Conservation (phyloP, 352 stramenopile species). For the Pythium volutum region DNA sequence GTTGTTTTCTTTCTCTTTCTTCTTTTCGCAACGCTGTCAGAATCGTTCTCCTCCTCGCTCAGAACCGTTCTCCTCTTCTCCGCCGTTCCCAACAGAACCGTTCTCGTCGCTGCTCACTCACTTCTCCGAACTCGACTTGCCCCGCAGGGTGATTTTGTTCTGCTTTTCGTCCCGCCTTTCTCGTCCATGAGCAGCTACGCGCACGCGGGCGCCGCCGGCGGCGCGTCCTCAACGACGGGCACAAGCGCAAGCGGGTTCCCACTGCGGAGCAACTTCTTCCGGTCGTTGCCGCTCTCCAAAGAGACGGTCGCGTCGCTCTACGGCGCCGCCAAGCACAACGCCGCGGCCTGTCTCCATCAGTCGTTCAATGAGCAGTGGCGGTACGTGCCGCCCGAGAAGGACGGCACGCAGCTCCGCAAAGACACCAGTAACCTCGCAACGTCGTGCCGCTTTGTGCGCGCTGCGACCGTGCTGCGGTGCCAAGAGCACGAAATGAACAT, state of each 20-base stretch:
- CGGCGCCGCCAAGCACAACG: constrained; percentile 47
- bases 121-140: constrained; percentile 22
- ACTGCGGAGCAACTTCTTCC: constrained; percentile 71
- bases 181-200: constrained; percentile 22
- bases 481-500: constrained; percentile 75
- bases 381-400: constrained; percentile 75
- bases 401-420: constrained; percentile 78
- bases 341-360: constrained; percentile 54
- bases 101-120: constrained; percentile 15
- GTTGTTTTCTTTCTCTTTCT: background rate
- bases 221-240: background rate
- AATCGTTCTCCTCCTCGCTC: no score
- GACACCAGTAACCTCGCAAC: constrained; percentile 74
- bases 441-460: constrained; percentile 63
- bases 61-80: background rate
- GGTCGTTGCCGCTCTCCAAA: constrained; percentile 51
- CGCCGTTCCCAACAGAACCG: background rate
- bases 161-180: background rate
- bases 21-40: background rate
- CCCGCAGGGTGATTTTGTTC: constrained; percentile 8
- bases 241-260: constrained; percentile 38
- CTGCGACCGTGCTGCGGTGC: constrained; percentile 65
- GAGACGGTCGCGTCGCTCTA: constrained; percentile 60
- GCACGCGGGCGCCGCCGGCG: background rate
- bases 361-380: constrained; percentile 81